Conservation (phyloP, 805 yeast species). For the Pichia exigua region DNA sequence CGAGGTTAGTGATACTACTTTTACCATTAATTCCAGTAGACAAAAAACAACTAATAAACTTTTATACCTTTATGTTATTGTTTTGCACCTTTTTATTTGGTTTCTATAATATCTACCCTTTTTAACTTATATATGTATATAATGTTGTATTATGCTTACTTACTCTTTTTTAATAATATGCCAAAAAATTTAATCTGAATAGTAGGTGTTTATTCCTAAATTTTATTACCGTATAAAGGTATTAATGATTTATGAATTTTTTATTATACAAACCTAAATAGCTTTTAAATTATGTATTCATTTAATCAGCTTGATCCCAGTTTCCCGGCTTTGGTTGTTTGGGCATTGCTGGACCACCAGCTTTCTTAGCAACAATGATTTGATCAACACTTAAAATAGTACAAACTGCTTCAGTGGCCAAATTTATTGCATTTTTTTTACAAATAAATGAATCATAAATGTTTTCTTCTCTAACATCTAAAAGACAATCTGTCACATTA, state of each 20-base stretch:
- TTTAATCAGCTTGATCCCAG: conserved; percentile 88
- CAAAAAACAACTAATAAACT: not conserved
- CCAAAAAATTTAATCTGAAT: too few species aligned
- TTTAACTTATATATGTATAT: too few species aligned
- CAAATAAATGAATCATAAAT: conserved; percentile 75
- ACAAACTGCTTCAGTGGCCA: conserved; percentile 92
- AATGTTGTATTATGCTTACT: too few species aligned
- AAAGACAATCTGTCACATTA: conserved; percentile 47
- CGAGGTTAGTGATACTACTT: not conserved
- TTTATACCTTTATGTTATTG: not conserved
- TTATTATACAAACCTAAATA: not conserved
- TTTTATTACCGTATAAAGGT: not conserved
- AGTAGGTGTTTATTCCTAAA: too few species aligned
- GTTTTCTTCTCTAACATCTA: conserved; percentile 61
- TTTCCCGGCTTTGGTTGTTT: conserved; percentile 81
- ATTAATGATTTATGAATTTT: not conserved
- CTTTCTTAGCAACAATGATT: conserved; percentile 97
- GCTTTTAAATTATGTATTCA: not conserved
- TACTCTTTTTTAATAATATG: too few species aligned
- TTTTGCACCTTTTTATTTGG: not conserved
- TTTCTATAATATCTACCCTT: not conserved
- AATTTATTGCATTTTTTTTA: conserved; percentile 79
- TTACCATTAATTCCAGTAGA: not conserved
- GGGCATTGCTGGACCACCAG: conserved; percentile 95
- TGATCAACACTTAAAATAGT: conserved; percentile 91